phyloP scores from a whole-genome alignment of 257 asterid genomes.

The Dorcoceras hygrometricum region DNA sequence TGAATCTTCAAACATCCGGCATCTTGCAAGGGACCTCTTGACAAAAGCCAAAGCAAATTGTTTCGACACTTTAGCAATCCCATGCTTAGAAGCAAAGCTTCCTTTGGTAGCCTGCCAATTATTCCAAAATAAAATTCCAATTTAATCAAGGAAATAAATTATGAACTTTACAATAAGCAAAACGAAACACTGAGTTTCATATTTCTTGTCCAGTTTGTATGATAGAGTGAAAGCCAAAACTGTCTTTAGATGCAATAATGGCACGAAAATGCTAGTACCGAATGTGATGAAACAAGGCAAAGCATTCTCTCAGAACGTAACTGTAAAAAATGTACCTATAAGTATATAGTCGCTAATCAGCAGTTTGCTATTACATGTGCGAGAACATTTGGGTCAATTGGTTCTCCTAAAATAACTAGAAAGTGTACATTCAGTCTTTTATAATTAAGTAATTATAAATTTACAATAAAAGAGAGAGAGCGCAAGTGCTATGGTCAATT shows the following conservation, averaged over 20 bases:
- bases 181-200: background rate
- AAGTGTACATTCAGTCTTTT: background rate
- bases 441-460: no score
- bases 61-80: constrained; percentile 74
- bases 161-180: constrained; percentile 11
- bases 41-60: constrained; percentile 76
- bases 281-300: background rate
- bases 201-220: background rate
- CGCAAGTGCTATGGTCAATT: no score
- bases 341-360: background rate
- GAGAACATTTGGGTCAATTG: background rate
- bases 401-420: background rate
- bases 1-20: constrained; percentile 65
- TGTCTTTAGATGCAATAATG: background rate
- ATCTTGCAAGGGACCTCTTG: constrained; percentile 71
- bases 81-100: constrained; percentile 70
- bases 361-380: background rate
- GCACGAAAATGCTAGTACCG: background rate
- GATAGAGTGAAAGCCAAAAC: background rate
- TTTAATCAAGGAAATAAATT: constrained; percentile 16
- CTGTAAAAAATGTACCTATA: background rate
- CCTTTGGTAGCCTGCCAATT: constrained; percentile 84
- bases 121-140: constrained; percentile 24
- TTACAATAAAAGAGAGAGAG: no score
- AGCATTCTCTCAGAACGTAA: background rate